Evolutionary conservation across 1,284 basidiomycete species (phyloP).

Genomic region (Earliella scabrosa): DNA sequence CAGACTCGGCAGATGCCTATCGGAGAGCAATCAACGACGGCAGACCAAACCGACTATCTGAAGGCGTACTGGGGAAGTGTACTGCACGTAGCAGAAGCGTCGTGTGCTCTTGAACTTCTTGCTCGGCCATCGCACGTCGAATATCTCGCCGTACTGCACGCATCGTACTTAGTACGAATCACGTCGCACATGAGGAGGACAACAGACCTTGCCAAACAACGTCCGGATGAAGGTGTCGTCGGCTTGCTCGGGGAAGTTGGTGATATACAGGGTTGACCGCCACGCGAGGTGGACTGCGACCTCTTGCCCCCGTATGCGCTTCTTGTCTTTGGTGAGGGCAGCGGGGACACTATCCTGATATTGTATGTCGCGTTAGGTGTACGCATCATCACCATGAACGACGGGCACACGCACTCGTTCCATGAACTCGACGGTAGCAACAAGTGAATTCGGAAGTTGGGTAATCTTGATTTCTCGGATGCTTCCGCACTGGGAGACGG

Average conservation of each 20-base stretch:
- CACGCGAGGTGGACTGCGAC: constrained; percentile 89
- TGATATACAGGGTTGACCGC: constrained; percentile 95
- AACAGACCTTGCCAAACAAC: constrained; percentile 75
- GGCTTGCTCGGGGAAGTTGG: constrained; percentile 91
- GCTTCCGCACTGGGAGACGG: constrained; percentile 84
- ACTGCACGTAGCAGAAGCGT: constrained; percentile 96
- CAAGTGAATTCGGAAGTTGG: constrained; percentile 54
- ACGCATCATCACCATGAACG: too few relatives aligned
- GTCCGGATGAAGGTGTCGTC: constrained; percentile 81
- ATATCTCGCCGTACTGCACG: constrained; percentile 82
- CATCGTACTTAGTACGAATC: not conserved
- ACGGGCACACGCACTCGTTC: constrained; percentile 55
- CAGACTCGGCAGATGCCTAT: constrained; percentile 75
- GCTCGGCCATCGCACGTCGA: constrained; percentile 98
- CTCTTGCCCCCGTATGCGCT: constrained; percentile 74
- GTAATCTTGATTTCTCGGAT: constrained; percentile 83
- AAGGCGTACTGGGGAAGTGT: constrained; percentile 73
- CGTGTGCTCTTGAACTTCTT: constrained; percentile 92
- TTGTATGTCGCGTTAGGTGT: not conserved
- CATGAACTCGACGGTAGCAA: constrained; percentile 84
- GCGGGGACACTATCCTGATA: constrained; percentile 77
- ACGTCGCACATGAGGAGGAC: not conserved
- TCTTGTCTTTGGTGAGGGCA: constrained; percentile 93
- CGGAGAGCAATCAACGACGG: not conserved
- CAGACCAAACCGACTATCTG: too few relatives aligned